Percentiles rank a stretch among this genome's conserved stretches.
phyloP scores from a whole-genome alignment of 768 basidiomycete genomes.

The Russula dissimulans region DNA sequence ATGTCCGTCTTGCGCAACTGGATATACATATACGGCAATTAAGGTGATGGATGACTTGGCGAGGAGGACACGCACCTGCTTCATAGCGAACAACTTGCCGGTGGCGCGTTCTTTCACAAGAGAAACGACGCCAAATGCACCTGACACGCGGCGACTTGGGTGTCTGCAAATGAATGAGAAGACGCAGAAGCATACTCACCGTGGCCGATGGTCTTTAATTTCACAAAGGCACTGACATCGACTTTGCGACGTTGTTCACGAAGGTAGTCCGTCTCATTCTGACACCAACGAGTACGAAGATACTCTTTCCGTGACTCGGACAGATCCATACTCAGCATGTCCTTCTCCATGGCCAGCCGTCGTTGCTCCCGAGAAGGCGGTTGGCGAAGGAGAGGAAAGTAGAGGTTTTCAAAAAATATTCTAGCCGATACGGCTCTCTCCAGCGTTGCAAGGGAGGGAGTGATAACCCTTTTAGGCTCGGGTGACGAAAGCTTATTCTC shows the following conservation, averaged over 20 bases:
- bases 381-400: conserved; percentile 78
- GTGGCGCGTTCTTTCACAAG: conserved; percentile 77
- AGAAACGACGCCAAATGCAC: conserved; percentile 93
- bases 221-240: conserved; percentile 74
- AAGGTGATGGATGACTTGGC: conserved; percentile 17
- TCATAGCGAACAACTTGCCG: conserved; percentile 89
- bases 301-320: conserved; percentile 59
- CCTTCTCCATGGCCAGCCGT: conserved; percentile 76
- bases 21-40: conserved; percentile 15
- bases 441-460: conserved; percentile 81
- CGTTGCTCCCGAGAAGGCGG: conserved; percentile 81
- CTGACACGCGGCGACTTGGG: conserved; percentile 32
- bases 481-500: conserved; percentile 25
- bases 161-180: conserved; percentile 15
- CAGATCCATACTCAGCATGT: conserved; percentile 69
- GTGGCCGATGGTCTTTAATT: conserved; percentile 91
- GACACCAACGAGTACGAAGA: conserved; percentile 65
- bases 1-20: conserved; percentile 84
- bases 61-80: conserved; percentile 52
- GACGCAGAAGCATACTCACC: conserved; percentile 38
- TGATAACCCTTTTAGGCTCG: conserved; percentile 49
- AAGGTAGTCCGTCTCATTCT: conserved; percentile 86
- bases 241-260: conserved; percentile 78
- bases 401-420: conserved; percentile 90
- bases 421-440: conserved; percentile 89